Evolutionary conservation across 2,329 filamentous ascomycete genomes (phyloP), one percentile per base, ranked within the genome.

Genomic region (Stagonosporopsis vannaccii): DNA sequence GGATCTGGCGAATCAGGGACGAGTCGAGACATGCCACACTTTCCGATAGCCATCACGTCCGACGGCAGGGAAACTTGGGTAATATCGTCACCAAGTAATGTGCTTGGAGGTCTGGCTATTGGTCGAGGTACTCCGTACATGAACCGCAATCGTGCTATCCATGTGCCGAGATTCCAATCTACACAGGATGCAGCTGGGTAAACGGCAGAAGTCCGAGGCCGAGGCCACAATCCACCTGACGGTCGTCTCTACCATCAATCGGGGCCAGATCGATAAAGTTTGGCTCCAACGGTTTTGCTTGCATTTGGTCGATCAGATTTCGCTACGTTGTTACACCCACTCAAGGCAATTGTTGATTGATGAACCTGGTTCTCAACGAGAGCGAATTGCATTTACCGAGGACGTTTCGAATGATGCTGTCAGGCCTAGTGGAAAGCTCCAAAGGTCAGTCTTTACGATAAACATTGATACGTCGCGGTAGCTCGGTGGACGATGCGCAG

Each of bases 381-480:
- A 49, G 28, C 28, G 46, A 40, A 28, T 30, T 28, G 5, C 17
- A 28, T 8, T 36, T 15, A 40, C 23, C 23, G 39, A 30, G 15
- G 23, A 28, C 6, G 13, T n/a, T 23, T 11, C 17, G 33, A 28
- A 17, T 23, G 15, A 11, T 42, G 19, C 19, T 19, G 37, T 22
- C 23, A n/a, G 23, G 23, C 2, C 13, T 35, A 6, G 26, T 20
- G 15, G 6, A 26, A 1, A 33, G 15, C 15, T 41, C 20, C 23
- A 37, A 33, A 32, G 32, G 30, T 51, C 43, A 70, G 36, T 55
- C 48, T 62, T 71, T 76, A 54, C 65, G 70, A 62, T 75, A 75
- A 17, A 76, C 62, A 57, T 59, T 67, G 59, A 76, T 73, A 41
- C 62, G 68, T 19, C 72, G 72, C 35, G 71, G 69, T 41, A 75